These are phyloP conservation scores for Pythium angustatum DNA, from an alignment of 352 stramenopile genomes.

Conservation along the genomic window DNA sequence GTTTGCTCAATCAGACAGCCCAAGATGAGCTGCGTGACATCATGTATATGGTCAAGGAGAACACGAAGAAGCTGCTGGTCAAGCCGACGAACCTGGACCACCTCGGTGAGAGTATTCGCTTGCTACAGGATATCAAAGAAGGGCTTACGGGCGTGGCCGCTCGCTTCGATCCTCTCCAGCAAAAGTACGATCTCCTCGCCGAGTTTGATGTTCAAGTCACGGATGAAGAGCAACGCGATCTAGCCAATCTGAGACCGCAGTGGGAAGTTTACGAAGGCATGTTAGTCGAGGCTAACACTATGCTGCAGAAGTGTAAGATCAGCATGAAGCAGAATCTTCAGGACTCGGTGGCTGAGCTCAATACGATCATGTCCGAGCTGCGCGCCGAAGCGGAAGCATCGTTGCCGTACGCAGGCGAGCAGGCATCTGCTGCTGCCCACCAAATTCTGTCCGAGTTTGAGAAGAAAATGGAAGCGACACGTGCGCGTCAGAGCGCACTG, in stretches of 20 bases:
- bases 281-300: constrained; percentile 84
- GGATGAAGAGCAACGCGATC: constrained; percentile 80
- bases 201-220: constrained; percentile 91
- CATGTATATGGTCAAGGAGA: constrained; percentile 88
- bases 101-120: constrained; percentile 89
- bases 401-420: constrained; percentile 74
- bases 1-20: constrained; percentile 91
- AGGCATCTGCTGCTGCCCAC: constrained; percentile 52
- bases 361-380: constrained; percentile 83
- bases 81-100: constrained; percentile 91
- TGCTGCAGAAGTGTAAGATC: constrained; percentile 92
- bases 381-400: constrained; percentile 69
- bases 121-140: constrained; percentile 89
- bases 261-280: constrained; percentile 88
- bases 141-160: constrained; percentile 61
- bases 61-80: constrained; percentile 79
- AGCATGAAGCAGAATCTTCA: constrained; percentile 96
- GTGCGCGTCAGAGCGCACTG: constrained; percentile 63
- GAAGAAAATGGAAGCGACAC: constrained; percentile 84
- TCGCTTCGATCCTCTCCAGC: constrained; percentile 82
- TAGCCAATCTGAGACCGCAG: constrained; percentile 62
- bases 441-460: constrained; percentile 86
- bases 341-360: constrained; percentile 86
- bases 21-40: constrained; percentile 86
- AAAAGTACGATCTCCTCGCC: constrained; percentile 84